Percentiles rank a stretch among this genome's conserved stretches.
phyloP scores from a whole-genome alignment of 208 protist genomes.

The Trypanosoma theileri region DNA sequence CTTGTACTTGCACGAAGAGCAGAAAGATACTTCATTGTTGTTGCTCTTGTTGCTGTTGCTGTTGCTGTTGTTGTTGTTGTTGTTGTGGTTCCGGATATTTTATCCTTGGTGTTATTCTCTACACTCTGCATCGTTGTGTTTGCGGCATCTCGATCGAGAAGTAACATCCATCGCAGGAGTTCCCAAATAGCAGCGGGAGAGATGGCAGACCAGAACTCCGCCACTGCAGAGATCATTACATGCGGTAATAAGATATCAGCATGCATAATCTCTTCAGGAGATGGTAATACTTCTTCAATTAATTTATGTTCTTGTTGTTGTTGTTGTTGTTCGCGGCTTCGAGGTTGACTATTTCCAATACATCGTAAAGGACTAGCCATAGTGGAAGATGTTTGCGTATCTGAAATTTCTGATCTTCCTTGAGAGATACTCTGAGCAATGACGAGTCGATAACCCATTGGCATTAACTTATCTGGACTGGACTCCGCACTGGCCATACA shows the following conservation, averaged over 20 bases:
- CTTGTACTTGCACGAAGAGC: conserved; percentile 8
- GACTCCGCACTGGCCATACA: too few relatives aligned
- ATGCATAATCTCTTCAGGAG: background rate
- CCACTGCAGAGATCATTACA: conserved; percentile 35
- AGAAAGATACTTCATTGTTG: background rate
- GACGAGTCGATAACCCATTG: too few relatives aligned
- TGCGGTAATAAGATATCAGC: conserved; percentile 22
- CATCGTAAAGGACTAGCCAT: too few relatives aligned
- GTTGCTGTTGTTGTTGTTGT: conserved; percentile 9
- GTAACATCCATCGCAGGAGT: conserved; percentile 51
- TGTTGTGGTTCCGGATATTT: conserved; percentile 1
- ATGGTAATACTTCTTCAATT: background rate
- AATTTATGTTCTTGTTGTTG: background rate
- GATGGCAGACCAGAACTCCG: conserved; percentile 56
- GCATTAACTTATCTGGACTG: too few relatives aligned
- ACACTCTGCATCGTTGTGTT: background rate
- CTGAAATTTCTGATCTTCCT: too few relatives aligned
- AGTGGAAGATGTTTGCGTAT: too few relatives aligned
- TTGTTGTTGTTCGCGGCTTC: background rate
- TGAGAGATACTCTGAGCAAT: too few relatives aligned
- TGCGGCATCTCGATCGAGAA: conserved; percentile 50
- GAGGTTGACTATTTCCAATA: too few relatives aligned
- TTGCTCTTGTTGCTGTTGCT: background rate
- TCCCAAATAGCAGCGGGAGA: conserved; percentile 36
- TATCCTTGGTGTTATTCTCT: background rate